Conservation (phyloP, 2,329 filamentous ascomycete species). For the Claviceps quebecensis region DNA sequence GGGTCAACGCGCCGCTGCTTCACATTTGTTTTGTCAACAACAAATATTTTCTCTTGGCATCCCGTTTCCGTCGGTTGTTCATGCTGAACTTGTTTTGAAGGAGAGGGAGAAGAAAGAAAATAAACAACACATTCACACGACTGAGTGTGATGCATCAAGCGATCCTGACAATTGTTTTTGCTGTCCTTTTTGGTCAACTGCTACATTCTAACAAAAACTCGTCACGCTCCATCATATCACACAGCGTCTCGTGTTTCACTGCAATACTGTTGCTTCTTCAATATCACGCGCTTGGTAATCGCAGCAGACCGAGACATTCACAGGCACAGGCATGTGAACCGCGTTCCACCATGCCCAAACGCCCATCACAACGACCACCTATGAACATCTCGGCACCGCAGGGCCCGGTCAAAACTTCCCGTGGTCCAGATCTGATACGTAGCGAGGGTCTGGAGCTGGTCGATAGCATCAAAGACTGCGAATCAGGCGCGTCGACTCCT, state of each 20-base stretch:
- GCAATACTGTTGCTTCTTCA: not conserved
- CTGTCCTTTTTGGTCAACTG: not conserved
- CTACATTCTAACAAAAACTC: not conserved
- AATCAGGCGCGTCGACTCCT: constrained; percentile 1
- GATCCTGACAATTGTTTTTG: not conserved
- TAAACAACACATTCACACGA: not conserved
- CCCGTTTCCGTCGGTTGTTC: not conserved
- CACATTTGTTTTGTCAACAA: not conserved
- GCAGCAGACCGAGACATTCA: not conserved
- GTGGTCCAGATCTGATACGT: constrained; percentile 21
- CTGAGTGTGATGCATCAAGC: not conserved
- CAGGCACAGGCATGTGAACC: not conserved
- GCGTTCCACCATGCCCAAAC: constrained; percentile 8
- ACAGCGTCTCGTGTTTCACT: not conserved
- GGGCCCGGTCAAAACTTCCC: constrained; percentile 24
- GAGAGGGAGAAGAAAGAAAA: not conserved
- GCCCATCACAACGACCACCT: constrained; percentile 9
- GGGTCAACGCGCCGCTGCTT: not conserved
- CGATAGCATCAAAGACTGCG: constrained; percentile 22
- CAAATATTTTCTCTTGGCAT: not conserved
- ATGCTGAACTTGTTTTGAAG: not conserved
- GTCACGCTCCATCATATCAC: not conserved
- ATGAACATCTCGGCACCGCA: constrained; percentile 20
- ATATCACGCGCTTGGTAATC: not conserved
- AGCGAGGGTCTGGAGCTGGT: constrained; percentile 22